These are phyloP conservation scores for Sphenostylis stenocarpa DNA, from an alignment of 306 rosid genomes.

Conservation along the genomic window DNA sequence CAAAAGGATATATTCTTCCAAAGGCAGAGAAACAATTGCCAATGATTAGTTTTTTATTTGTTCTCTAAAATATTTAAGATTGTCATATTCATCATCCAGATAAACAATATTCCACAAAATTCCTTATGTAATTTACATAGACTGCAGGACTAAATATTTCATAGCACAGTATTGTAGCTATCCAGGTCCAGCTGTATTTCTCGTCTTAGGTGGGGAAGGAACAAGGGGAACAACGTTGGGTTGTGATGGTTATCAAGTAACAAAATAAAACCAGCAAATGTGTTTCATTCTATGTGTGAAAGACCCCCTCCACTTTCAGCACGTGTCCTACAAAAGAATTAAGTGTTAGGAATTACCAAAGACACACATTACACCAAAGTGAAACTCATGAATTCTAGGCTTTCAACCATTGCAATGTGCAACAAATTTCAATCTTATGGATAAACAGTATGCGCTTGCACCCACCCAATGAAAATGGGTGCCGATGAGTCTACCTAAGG, in stretches of 20 bases:
- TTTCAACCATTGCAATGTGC: neutral
- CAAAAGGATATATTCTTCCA: slow-evolving; percentile 31
- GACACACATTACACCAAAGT: neutral
- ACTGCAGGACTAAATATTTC: slow-evolving; percentile 29
- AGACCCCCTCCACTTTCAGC: slow-evolving; percentile 83
- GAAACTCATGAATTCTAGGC: neutral
- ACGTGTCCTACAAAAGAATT: slow-evolving; percentile 55
- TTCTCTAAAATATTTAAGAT: slow-evolving; percentile 13
- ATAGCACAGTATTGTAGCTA: slow-evolving; percentile 3
- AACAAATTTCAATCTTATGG: neutral
- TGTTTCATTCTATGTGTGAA: slow-evolving; percentile 73
- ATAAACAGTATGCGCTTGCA: neutral
- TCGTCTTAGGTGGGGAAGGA: neutral
- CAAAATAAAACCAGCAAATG: neutral
- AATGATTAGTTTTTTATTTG: slow-evolving; percentile 14
- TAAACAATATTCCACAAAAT: slow-evolving; percentile 5
- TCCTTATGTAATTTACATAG: slow-evolving; percentile 26
- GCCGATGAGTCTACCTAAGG: neutral
- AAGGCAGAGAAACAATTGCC: neutral
- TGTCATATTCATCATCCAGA: slow-evolving; percentile 23
- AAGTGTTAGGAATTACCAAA: slow-evolving; percentile 1
- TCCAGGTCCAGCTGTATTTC: slow-evolving; percentile 5
- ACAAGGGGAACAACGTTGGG: neutral
- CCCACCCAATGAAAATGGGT: neutral
- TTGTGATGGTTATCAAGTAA: slow-evolving; percentile 13